Base-by-base conservation (phyloP, 139 green algal species). In the Mesotaenium endlicherianum region DNA sequence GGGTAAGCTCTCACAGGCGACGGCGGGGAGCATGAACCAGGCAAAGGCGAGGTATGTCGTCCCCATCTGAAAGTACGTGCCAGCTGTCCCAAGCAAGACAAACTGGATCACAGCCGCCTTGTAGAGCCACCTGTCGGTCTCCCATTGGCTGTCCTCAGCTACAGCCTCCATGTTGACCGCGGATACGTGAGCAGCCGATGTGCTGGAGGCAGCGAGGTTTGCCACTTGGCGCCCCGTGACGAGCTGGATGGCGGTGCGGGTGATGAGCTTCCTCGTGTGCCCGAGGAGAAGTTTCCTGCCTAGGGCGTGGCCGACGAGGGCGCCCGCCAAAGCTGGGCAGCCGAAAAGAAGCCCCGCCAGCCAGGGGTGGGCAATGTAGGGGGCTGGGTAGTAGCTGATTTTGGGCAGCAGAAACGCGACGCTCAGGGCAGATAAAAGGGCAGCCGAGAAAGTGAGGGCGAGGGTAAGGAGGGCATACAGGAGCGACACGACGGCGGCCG, bases 341-440 rank as follows among this genome's bases (percentile, higher is more conserved):
- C 4, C 70, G 47, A 78, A 78, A 38, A 78, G 8, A 6, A n/a
- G 41, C 45, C 39, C 14, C 4, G 8, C n/a, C 45, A 78, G 40
- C 31, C 49, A 45, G 26, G 44, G 44, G 6, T 77, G 75, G 0
- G 44, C 53, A 39, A 82, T 43, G 47, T 77, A 82, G 3, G 75
- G 75, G 6, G 59, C 42, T 36, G 75, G 75, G n/a, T 76, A 31
- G n/a, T 16, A 17, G n/a, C 20, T 53, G 39, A 82, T 14, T 41
- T 75, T 16, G 26, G 75, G 75, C 16, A 82, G 75, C 16, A 59
- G 40, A n/a, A 75, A 39, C 0, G 45, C 75, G 38, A 82, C 75
- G 4, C 31, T n/a, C 16, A 75, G 26, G 0, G 75, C 31, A 76
- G 42, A 76, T 26, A 79, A 20, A 55, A 79, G 47, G 47, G 43